Percentiles rank a stretch among this genome's conserved stretches.
phyloP scores from a whole-genome alignment of 495 filamentous ascomycete genomes.

The Apiosordaria backusii region DNA sequence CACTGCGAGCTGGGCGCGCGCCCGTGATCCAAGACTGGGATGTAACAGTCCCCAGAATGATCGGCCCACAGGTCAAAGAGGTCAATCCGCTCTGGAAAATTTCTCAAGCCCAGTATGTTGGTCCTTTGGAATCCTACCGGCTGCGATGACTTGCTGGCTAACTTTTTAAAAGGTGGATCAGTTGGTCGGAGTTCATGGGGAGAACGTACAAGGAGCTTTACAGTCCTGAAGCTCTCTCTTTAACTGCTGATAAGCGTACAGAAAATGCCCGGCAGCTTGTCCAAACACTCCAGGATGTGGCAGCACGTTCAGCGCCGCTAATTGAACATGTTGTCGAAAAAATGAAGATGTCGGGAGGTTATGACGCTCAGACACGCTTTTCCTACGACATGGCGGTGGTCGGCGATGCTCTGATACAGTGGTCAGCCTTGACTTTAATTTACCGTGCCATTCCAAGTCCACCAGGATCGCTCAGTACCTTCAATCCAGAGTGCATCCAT shows the following conservation, averaged over 20 bases:
- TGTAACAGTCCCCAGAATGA: slow-evolving; percentile 48
- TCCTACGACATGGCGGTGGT: slow-evolving; percentile 47
- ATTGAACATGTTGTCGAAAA: slow-evolving; percentile 17
- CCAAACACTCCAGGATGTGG: slow-evolving; percentile 2
- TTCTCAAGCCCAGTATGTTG: slow-evolving; percentile 36
- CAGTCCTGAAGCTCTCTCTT: slow-evolving; percentile 54
- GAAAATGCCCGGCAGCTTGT: slow-evolving; percentile 34
- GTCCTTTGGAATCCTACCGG: neutral
- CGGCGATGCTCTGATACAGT: slow-evolving; percentile 54
- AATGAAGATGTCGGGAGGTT: slow-evolving; percentile 6
- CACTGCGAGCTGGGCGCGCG: slow-evolving; percentile 61
- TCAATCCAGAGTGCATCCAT: slow-evolving; percentile 58
- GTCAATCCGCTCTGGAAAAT: slow-evolving; percentile 33
- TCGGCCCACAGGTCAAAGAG: slow-evolving; percentile 31
- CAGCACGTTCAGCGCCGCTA: slow-evolving; percentile 13
- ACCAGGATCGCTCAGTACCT: slow-evolving; percentile 42
- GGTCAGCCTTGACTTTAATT: slow-evolving; percentile 54
- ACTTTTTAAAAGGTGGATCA: neutral
- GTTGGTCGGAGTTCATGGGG: slow-evolving; percentile 45
- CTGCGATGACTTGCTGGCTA: neutral
- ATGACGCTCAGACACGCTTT: slow-evolving; percentile 25
- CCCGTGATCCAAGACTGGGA: slow-evolving; percentile 62
- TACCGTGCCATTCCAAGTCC: slow-evolving; percentile 59
- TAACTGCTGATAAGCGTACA: slow-evolving; percentile 44
- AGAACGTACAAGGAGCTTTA: slow-evolving; percentile 59